These are phyloP conservation scores for Acanthamoeba lenticulata DNA, from an alignment of 208 protist species.

Conservation along the genomic window DNA sequence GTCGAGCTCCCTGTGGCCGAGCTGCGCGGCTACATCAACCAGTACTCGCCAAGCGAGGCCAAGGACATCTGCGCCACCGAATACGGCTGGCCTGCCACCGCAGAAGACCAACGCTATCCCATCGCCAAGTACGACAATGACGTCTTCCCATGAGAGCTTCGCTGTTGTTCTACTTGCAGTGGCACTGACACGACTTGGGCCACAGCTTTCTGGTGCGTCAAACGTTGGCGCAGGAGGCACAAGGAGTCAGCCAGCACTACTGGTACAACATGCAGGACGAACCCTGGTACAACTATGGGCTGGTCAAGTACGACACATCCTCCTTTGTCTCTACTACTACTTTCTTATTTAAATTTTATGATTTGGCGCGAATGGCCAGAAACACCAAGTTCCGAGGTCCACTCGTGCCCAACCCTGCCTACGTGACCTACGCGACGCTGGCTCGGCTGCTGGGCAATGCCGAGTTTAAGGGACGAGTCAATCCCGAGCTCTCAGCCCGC, in stretches of 20 bases:
- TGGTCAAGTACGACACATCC: background rate
- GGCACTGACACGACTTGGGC: background rate
- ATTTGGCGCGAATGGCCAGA: no score
- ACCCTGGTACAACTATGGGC: background rate
- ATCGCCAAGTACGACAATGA: background rate
- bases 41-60: background rate
- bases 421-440: background rate
- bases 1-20: background rate
- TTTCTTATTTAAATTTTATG: background rate
- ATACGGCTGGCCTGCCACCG: background rate
- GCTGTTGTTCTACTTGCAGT: no score
- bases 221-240: background rate
- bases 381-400: background rate
- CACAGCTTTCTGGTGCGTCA: background rate
- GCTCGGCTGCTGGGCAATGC: background rate
- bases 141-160: no score
- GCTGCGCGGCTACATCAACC: background rate
- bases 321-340: background rate
- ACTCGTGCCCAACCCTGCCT: background rate
- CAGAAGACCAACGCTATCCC: background rate
- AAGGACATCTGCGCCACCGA: background rate
- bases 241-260: background rate
- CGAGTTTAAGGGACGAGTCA: background rate
- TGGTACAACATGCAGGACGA: background rate
- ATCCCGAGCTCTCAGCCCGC: background rate